Percentiles rank a stretch among this genome's conserved stretches.
These are phyloP conservation scores for Xerocomellus intermedius DNA, from an alignment of 768 basidiomycete genomes.

Conservation along the genomic window DNA sequence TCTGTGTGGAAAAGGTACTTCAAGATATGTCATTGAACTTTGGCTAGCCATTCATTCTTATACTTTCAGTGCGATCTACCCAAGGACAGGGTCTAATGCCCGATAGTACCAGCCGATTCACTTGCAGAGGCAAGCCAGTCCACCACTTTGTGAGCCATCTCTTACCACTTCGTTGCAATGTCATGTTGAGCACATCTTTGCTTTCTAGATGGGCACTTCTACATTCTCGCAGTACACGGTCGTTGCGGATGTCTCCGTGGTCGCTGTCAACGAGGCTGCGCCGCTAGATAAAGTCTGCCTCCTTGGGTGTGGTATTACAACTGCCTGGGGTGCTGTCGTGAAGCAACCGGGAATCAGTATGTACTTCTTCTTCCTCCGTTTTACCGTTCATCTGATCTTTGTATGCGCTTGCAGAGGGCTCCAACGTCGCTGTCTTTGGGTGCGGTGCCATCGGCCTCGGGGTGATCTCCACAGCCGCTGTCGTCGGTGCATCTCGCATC, in stretches of 20 bases:
- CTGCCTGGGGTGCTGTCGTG: conserved; percentile 95
- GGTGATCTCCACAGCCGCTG: conserved; percentile 75
- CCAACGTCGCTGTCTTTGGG: conserved; percentile 92
- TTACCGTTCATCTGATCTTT: not conserved
- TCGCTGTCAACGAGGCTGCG: conserved; percentile 80
- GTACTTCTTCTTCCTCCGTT: conserved; percentile 24
- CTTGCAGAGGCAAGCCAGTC: conserved; percentile 80
- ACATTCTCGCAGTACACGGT: conserved; percentile 99
- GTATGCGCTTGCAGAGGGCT: conserved; percentile 53
- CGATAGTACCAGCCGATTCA: conserved; percentile 85
- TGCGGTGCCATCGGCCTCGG: conserved; percentile 96
- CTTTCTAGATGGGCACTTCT: conserved; percentile 89
- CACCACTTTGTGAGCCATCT: conserved; percentile 78
- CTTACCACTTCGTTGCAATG: not conserved
- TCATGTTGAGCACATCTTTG: not conserved
- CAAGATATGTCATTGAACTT: not conserved
- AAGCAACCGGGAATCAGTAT: conserved; percentile 86
- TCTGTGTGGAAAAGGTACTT: conserved; percentile 85
- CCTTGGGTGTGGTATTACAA: conserved; percentile 94
- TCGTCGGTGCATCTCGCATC: conserved; percentile 81
- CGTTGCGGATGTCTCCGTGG: conserved; percentile 95
- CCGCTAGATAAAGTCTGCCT: conserved; percentile 97
- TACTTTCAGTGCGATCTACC: conserved; percentile 72
- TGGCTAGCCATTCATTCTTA: not conserved
- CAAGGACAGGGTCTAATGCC: conserved; percentile 97